Base-by-base conservation (phyloP, 495 filamentous ascomycete species). In the Penicillium nucicola region DNA sequence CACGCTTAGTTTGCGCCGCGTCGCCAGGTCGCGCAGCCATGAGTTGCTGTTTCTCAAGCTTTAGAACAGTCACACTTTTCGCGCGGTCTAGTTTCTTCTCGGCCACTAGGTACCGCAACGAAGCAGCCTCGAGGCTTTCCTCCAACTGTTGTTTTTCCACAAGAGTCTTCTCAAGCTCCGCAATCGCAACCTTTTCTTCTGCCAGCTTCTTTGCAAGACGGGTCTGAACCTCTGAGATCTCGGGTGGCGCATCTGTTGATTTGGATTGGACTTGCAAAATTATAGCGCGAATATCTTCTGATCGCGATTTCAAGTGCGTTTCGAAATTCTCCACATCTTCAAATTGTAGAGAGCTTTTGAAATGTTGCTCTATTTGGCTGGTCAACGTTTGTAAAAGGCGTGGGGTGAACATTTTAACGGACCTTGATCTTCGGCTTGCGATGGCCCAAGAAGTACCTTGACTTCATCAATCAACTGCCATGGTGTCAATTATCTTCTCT, bases 1-100 rank as follows among this genome's bases (percentile, higher is more conserved):
- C 79, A 38, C 72, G 75, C 19, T 78, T 82, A 44, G 77, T 77
- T 38, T 83, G 77, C 20, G 82, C 72, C 52, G 75, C 74, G 34
- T 75, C 74, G 5, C 62, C 67, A 28, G 79, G 64, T 69, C 77
- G 58, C 69, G 79, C 77, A 31, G 79, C 79, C 42, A 87, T 74
- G 50, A 92, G 82, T 15, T 89, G 90, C 68, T 96, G 89, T 55
- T 87, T 88, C 63, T 97, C 95, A 47, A 97, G 71, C 61, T 95
- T 97, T 46, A 88, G 85, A n/a, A 96, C 89, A 38, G 92, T 88
- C 41, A 85, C 70, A 60, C 92, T 97, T 63, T 85, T 88, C 6
- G 84, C 83, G 30, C 93, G 84, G 65, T 98, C 93, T 13, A 97
- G 77, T 65, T 88, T 90, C 71, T 92, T 92, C 62, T 97, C 93